phyloP scores from a whole-genome alignment of 2,329 filamentous ascomycete genomes.

The Rosellinia necatrix region DNA sequence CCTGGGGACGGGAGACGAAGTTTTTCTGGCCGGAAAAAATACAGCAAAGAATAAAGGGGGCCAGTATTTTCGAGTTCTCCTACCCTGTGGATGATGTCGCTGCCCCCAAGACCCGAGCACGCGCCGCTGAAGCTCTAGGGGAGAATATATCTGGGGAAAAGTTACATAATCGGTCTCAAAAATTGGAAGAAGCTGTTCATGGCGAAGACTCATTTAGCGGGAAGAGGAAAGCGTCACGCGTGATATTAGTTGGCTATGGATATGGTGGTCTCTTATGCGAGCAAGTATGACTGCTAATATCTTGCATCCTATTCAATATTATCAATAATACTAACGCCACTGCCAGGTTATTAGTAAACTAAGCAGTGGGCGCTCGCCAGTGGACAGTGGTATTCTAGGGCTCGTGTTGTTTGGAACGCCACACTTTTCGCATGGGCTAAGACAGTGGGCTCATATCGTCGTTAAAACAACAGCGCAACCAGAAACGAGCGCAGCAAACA shows the following conservation, averaged over 20 bases:
- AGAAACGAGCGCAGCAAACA: neutral
- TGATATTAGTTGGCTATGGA: neutral
- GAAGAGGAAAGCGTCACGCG: neutral
- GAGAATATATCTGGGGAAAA: neutral
- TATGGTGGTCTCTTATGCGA: slow-evolving; percentile 2
- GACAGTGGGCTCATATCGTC: neutral
- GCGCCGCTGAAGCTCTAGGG: neutral
- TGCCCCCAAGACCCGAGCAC: neutral
- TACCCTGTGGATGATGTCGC: neutral
- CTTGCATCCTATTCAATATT: neutral
- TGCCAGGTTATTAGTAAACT: neutral
- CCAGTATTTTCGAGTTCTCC: neutral
- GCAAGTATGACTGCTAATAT: neutral
- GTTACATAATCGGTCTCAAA: neutral
- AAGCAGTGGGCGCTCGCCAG: too few relatives aligned
- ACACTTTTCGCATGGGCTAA: neutral
- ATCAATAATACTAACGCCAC: neutral
- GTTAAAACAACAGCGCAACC: neutral
- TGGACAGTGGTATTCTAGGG: neutral
- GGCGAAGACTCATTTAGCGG: neutral
- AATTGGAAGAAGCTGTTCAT: neutral
- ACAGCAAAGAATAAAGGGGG: neutral
- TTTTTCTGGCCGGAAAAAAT: slow-evolving; percentile 2
- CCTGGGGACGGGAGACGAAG: neutral
- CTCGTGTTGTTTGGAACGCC: slow-evolving; percentile 1